Conservation (phyloP, 2,329 filamentous ascomycete species). For the Xenosphaeropsis pyriputrescens region DNA sequence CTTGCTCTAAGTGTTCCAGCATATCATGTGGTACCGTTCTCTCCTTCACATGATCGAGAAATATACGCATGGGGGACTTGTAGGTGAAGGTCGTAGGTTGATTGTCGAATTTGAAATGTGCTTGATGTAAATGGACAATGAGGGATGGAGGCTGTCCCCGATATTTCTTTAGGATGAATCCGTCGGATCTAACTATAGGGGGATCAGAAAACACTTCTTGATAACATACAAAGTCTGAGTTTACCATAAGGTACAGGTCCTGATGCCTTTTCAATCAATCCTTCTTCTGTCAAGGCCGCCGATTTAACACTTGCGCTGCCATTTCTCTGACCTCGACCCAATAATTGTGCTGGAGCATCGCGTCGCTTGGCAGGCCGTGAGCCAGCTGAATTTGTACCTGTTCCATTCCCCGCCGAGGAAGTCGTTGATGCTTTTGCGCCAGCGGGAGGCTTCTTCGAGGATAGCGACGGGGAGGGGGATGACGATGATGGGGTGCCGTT, state of each 20-base stretch:
- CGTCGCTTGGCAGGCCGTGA: conserved; percentile 41
- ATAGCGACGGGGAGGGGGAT: conserved; percentile 30
- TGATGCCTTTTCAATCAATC: conserved; percentile 11
- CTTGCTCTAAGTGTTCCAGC: conserved; percentile 58
- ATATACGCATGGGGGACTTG: conserved; percentile 76
- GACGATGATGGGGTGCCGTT: conserved; percentile 31
- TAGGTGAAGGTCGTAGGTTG: conserved; percentile 89
- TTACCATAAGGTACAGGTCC: conserved; percentile 39
- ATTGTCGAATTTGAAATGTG: conserved; percentile 82
- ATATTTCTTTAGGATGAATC: conserved; percentile 75
- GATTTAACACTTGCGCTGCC: conserved; percentile 19
- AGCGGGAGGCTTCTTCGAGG: conserved; percentile 37
- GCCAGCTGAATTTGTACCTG: conserved; percentile 17
- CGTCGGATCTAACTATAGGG: conserved; percentile 51
- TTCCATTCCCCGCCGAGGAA: conserved; percentile 29
- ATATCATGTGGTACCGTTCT: conserved; percentile 83
- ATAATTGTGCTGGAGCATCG: conserved; percentile 31
- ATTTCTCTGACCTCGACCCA: conserved; percentile 32
- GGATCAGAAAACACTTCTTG: conserved; percentile 3
- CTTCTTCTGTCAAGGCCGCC: too few species aligned
- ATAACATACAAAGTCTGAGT: conserved; percentile 9
- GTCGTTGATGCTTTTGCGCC: conserved; percentile 34
- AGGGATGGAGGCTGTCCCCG: conserved; percentile 62
- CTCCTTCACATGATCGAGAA: conserved; percentile 59
- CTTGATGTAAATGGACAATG: conserved; percentile 71